Conservation (phyloP, 257 asterid genomes). For the Linderniella brevidens region DNA sequence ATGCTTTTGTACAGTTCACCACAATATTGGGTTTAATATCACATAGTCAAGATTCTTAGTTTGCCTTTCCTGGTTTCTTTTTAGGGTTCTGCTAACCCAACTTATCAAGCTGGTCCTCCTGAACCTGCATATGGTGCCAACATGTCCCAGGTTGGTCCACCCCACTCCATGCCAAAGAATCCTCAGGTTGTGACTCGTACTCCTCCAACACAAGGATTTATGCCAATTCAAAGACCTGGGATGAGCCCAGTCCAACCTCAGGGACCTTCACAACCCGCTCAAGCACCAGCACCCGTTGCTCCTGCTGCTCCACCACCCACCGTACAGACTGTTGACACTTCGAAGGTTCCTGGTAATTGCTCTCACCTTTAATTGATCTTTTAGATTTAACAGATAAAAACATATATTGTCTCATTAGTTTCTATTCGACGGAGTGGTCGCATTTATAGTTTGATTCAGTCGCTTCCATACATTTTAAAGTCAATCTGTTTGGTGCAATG, state of each 20-base stretch:
- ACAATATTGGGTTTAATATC: too few species aligned
- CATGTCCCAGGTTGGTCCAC: conserved; percentile 35
- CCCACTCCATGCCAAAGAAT: conserved; percentile 12
- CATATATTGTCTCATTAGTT: too few species aligned
- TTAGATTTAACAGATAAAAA: not conserved
- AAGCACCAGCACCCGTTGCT: conserved; percentile 39
- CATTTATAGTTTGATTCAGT: too few species aligned
- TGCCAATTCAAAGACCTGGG: conserved; percentile 64
- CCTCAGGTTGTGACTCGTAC: conserved; percentile 40
- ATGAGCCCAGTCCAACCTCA: conserved; percentile 56
- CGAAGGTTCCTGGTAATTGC: conserved; percentile 79
- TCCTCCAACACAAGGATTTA: conserved; percentile 40
- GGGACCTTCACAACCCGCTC: conserved; percentile 50
- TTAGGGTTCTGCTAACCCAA: conserved; percentile 42
- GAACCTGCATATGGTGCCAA: conserved; percentile 26
- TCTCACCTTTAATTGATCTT: not conserved
- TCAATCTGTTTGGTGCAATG: too few species aligned
- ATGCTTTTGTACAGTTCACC: too few species aligned
- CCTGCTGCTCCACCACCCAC: conserved; percentile 95
- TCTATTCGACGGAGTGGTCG: too few species aligned
- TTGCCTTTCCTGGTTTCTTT: conserved; percentile 9
- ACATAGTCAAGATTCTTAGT: too few species aligned
- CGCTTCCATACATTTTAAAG: too few species aligned
- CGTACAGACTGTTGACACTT: conserved; percentile 87
- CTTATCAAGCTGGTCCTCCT: conserved; percentile 50